phyloP scores from a whole-genome alignment of 176 grass and related monocot genomes.

The Tillandsia fasciculata region DNA sequence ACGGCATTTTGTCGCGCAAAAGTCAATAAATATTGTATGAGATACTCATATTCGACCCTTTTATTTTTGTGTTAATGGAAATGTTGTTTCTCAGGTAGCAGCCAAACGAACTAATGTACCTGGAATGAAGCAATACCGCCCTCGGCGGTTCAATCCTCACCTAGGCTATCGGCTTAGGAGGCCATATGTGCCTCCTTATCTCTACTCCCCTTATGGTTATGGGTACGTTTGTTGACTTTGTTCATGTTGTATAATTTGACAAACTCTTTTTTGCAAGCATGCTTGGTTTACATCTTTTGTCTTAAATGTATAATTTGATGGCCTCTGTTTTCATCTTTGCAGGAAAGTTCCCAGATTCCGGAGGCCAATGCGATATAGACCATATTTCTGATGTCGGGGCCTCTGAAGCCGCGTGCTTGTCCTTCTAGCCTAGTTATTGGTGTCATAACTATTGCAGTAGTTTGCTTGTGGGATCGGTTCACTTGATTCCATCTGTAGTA shows the following conservation, averaged over 20 bases:
- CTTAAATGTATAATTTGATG: neutral
- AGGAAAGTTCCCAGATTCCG: conserved; percentile 61
- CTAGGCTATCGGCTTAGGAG: conserved; percentile 50
- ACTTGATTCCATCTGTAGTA: too few species aligned
- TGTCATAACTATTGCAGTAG: too few species aligned
- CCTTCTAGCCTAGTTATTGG: too few species aligned
- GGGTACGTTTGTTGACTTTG: conserved; percentile 30
- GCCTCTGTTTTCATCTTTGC: neutral
- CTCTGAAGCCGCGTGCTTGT: too few species aligned
- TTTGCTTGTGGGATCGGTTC: too few species aligned
- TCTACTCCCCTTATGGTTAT: conserved; percentile 47
- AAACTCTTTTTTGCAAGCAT: neutral
- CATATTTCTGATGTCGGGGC: conserved; percentile 31
- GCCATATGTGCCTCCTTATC: conserved; percentile 48
- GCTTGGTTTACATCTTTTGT: neutral
- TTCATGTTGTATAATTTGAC: neutral
- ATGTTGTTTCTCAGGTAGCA: conserved; percentile 32
- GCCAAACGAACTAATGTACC: conserved; percentile 68
- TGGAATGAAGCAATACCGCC: conserved; percentile 61
- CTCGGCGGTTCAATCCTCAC: conserved; percentile 49
- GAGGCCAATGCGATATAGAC: conserved; percentile 38
- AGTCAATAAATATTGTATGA: neutral
- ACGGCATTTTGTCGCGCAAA: too few species aligned
- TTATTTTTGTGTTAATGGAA: neutral
- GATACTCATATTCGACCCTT: conserved; percentile 6